These are phyloP conservation scores for Debaryomyces robertsiae DNA, from an alignment of 1,139 yeast species.

Conservation along the genomic window DNA sequence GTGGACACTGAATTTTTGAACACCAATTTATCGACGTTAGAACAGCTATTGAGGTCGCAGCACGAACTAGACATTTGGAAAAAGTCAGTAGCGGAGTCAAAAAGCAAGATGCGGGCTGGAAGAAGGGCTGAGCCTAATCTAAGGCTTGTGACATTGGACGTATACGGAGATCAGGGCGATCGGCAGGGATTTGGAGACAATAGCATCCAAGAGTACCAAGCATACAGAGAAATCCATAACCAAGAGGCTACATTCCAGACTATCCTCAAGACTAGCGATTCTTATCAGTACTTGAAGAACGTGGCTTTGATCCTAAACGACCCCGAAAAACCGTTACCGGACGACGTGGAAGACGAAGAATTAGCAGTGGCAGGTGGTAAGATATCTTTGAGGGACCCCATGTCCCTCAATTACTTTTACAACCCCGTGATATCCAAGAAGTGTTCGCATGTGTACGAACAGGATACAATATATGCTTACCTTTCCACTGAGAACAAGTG, in stretches of 20 bases:
- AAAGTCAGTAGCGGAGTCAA: conserved; percentile 13
- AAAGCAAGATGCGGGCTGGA: conserved; percentile 9
- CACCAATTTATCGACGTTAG: conserved; percentile 10
- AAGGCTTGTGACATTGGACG: conserved; percentile 10
- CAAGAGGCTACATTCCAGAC: conserved; percentile 9
- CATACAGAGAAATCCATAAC: conserved; percentile 6
- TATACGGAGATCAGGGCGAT: conserved; percentile 5
- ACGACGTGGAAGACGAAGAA: conserved; percentile 50
- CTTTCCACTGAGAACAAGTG: conserved; percentile 32
- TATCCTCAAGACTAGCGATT: conserved; percentile 11
- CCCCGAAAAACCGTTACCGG: conserved; percentile 49
- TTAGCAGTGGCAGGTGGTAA: conserved; percentile 67
- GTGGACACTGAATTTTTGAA: conserved; percentile 9
- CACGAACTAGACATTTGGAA: conserved; percentile 10
- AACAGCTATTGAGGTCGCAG: conserved; percentile 9
- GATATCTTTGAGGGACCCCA: conserved; percentile 65
- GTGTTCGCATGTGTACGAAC: conserved; percentile 67
- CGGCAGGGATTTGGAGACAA: conserved; percentile 10
- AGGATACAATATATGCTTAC: conserved; percentile 39
- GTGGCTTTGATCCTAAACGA: conserved; percentile 32
- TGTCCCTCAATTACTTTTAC: conserved; percentile 52
- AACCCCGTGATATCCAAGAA: conserved; percentile 54
- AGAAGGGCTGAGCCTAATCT: conserved; percentile 12
- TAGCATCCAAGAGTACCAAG: conserved; percentile 10
- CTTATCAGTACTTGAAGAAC: conserved; percentile 29